Percentiles rank a stretch among this genome's conserved stretches.
Evolutionary conservation across 2,329 filamentous ascomycete species (phyloP).

Genomic region (Coniosporium tulheliwenetii): DNA sequence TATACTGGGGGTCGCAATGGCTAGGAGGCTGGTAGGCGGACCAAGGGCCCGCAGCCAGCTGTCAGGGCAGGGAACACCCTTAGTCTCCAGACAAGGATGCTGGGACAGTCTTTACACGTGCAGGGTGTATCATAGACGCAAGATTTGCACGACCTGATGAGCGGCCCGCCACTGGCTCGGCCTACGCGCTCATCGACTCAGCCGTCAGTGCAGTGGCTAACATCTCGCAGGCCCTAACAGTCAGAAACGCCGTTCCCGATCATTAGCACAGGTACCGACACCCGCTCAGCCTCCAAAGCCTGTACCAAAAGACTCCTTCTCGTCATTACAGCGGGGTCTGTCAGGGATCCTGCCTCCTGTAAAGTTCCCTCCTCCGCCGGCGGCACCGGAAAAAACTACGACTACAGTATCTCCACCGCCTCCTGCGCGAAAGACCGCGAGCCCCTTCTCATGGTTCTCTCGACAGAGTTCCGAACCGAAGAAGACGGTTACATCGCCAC

Average conservation of each 20-base stretch:
- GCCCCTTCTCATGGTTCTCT: slow-evolving; percentile 72
- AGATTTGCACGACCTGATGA: slow-evolving; percentile 1
- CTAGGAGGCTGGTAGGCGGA: slow-evolving; percentile 9
- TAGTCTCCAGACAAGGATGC: slow-evolving; percentile 1
- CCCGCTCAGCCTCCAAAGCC: slow-evolving; percentile 31
- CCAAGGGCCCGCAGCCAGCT: slow-evolving; percentile 5
- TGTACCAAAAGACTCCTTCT: slow-evolving; percentile 27
- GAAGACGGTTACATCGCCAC: slow-evolving; percentile 40
- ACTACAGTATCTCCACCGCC: slow-evolving; percentile 22
- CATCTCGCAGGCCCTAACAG: slow-evolving; percentile 2
- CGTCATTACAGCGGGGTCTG: slow-evolving; percentile 43
- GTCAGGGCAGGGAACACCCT: slow-evolving; percentile 5
- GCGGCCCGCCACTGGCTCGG: neutral
- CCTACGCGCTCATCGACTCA: neutral
- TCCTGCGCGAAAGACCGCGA: slow-evolving; percentile 56
- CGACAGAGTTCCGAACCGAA: slow-evolving; percentile 40
- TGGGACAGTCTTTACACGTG: neutral
- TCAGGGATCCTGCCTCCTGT: slow-evolving; percentile 57
- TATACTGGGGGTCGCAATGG: slow-evolving; percentile 7
- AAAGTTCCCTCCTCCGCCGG: slow-evolving; percentile 23
- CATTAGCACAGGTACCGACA: slow-evolving; percentile 17
- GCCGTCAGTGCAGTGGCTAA: neutral
- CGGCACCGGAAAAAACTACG: slow-evolving; percentile 14
- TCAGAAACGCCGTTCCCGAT: slow-evolving; percentile 14
- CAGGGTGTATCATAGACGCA: neutral